Evolutionary conservation across 75 land plant species (phyloP), one percentile per base, ranked within the genome.

Genomic region (Gnetum montanum): DNA sequence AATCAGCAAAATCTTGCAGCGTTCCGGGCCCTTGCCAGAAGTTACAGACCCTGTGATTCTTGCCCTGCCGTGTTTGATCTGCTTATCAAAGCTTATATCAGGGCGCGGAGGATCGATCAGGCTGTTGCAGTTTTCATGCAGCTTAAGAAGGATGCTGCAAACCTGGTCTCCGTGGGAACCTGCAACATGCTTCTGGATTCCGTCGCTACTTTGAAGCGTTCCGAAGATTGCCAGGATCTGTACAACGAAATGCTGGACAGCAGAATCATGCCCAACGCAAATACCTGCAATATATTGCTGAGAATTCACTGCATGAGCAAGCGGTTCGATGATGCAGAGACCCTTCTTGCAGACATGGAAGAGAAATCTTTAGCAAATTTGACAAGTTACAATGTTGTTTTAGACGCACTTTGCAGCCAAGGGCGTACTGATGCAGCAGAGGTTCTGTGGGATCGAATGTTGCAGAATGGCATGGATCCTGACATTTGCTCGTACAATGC

Each of bases 51-150:
- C 3, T 77, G 76, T 57, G 73, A 70, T 24, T 81, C 85, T 2
- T 68, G 73, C 11, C 80, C 85, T 2, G 65, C 74, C 48, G 80
- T 81, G 45, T 81, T 81, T 58, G 85, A 81, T 48, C 46, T 81
- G 38, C 70, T 81, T 44, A 37, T 81, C 31, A 31, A 43, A 12
- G 70, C 66, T 18, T 73, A 63, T 52, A 25, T 81, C 33, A 48
- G 70, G n/a, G 36, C 57, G 29, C 59, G 63, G 22, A 59, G 59
- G 57, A 43, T 67, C 54, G 77, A 81, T 28, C 45, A 22, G 31
- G 64, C 71, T 23, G 1, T 81, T 25, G 54, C 41, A 1, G 55
- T 77, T 20, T 60, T 54, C 27, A 49, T 51, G 26, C 15, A 56
- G 35, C 59, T 81, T 34, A 22, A 57, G 49, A 61, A 57, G 19